Evolutionary conservation across 495 filamentous ascomycete species (phyloP).

Genomic region (Penicillium bovifimosum): DNA sequence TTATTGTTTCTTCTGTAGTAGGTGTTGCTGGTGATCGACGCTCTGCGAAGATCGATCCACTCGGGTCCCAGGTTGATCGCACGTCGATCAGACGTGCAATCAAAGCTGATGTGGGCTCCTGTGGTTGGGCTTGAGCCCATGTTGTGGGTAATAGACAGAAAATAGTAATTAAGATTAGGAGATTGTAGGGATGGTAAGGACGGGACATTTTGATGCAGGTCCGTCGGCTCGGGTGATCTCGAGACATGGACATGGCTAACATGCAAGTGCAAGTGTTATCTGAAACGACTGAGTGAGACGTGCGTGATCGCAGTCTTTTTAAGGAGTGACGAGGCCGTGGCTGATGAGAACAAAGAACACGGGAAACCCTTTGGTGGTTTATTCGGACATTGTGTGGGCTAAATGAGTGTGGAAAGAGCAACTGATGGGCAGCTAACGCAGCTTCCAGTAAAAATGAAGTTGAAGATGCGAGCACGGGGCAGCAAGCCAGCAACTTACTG

Average conservation of each 20-base stretch:
- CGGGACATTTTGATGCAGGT: constrained; percentile 3
- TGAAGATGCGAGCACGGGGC: too few relatives aligned
- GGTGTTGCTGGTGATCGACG: constrained; percentile 3
- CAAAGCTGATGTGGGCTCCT: not conserved
- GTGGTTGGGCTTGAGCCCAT: constrained; percentile 11
- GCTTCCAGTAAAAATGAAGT: not conserved
- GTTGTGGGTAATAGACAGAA: constrained; percentile 13
- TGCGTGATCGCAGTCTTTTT: not conserved
- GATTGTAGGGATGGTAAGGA: constrained; percentile 7
- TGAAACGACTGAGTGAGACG: not conserved
- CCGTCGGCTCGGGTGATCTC: constrained; percentile 2
- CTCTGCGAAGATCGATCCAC: constrained; percentile 19
- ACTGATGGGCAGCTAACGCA: not conserved
- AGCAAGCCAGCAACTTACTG: too few relatives aligned
- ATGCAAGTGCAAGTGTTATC: not conserved
- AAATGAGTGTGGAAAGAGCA: not conserved
- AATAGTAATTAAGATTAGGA: constrained; percentile 25
- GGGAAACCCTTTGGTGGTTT: not conserved
- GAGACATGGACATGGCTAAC: not conserved
- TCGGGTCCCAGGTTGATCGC: constrained; percentile 13
- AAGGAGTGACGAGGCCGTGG: not conserved
- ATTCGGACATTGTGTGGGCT: not conserved
- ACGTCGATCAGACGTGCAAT: not conserved
- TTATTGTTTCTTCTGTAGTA: not conserved
- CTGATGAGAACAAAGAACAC: not conserved